Evolutionary conservation across 495 filamentous ascomycete genomes (phyloP).

Genomic region (Polyplosphaeria fusca): DNA sequence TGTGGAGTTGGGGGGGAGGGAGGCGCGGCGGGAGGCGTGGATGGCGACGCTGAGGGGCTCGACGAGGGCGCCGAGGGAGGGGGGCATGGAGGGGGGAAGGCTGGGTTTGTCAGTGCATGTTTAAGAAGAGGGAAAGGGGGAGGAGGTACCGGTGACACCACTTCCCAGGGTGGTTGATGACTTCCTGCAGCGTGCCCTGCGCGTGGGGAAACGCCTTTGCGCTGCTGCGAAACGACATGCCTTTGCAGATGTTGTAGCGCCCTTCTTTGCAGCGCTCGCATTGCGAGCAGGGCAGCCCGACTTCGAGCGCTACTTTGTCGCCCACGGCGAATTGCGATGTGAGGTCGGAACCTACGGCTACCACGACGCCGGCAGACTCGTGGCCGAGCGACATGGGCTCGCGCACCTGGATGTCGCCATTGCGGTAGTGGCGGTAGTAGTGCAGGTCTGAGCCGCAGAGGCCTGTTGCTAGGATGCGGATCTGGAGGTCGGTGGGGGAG

Average conservation of each 20-base stretch:
- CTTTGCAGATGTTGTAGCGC: conserved; percentile 82
- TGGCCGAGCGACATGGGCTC: conserved; percentile 59
- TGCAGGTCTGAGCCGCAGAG: conserved; percentile 69
- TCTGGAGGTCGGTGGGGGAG: conserved; percentile 52
- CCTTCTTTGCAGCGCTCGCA: conserved; percentile 38
- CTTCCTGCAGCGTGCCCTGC: conserved; percentile 79
- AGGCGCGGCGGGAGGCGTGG: conserved; percentile 65
- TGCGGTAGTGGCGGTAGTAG: conserved; percentile 65
- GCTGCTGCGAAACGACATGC: conserved; percentile 72
- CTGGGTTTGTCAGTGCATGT: conserved; percentile 36
- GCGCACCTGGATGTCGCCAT: conserved; percentile 61
- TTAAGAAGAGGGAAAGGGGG: not conserved
- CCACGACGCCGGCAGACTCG: conserved; percentile 40
- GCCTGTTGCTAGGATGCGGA: conserved; percentile 58
- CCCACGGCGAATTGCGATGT: conserved; percentile 33
- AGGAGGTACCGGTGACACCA: conserved; percentile 50
- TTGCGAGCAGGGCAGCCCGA: conserved; percentile 21
- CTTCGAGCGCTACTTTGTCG: conserved; percentile 36
- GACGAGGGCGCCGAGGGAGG: conserved; percentile 68
- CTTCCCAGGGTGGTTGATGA: conserved; percentile 69
- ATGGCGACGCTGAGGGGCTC: conserved; percentile 80
- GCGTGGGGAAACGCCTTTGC: conserved; percentile 75
- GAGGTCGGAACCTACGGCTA: conserved; percentile 31
- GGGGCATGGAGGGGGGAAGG: conserved; percentile 60
- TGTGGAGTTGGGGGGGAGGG: conserved; percentile 49